Conservation (phyloP, 208 protist species). For the Trypanosoma platydactyli region DNA sequence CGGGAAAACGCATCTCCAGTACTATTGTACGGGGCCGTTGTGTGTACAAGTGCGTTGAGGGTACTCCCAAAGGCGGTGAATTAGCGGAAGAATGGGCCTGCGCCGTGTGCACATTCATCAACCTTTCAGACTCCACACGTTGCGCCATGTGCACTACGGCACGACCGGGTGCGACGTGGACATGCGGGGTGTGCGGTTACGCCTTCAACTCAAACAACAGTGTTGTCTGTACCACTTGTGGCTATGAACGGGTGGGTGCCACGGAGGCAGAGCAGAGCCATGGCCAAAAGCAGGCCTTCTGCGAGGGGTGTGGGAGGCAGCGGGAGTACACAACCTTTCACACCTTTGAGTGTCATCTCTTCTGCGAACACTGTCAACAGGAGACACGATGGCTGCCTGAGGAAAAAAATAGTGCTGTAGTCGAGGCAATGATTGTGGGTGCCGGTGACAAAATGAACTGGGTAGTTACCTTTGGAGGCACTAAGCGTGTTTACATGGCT, state of each 20-base stretch:
- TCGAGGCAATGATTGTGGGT: slow-evolving; percentile 54
- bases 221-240: slow-evolving; percentile 68
- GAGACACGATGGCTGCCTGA: slow-evolving; percentile 70
- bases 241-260: slow-evolving; percentile 41
- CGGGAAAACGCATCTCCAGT: slow-evolving; percentile 35
- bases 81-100: slow-evolving; percentile 66
- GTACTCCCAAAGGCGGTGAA: slow-evolving; percentile 19
- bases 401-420: slow-evolving; percentile 40
- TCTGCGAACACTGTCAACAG: slow-evolving; percentile 48
- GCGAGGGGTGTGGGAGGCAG: slow-evolving; percentile 45
- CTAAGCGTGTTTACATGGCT: slow-evolving; percentile 24
- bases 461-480: slow-evolving; percentile 45
- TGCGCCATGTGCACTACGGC: slow-evolving; percentile 84
- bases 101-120: slow-evolving; percentile 79
- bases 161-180: slow-evolving; percentile 70
- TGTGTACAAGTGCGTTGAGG: slow-evolving; percentile 45
- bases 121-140: slow-evolving; percentile 59
- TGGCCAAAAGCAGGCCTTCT: slow-evolving; percentile 29
- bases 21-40: slow-evolving; percentile 50
- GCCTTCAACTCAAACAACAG: slow-evolving; percentile 66
- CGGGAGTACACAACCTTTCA: slow-evolving; percentile 50
- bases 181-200: slow-evolving; percentile 72
- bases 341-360: slow-evolving; percentile 39
- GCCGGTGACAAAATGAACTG: slow-evolving; percentile 61
- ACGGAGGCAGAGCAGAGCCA: slow-evolving; percentile 12